phyloP scores from a whole-genome alignment of 352 stramenopile genomes.

The Pythium angustatum region DNA sequence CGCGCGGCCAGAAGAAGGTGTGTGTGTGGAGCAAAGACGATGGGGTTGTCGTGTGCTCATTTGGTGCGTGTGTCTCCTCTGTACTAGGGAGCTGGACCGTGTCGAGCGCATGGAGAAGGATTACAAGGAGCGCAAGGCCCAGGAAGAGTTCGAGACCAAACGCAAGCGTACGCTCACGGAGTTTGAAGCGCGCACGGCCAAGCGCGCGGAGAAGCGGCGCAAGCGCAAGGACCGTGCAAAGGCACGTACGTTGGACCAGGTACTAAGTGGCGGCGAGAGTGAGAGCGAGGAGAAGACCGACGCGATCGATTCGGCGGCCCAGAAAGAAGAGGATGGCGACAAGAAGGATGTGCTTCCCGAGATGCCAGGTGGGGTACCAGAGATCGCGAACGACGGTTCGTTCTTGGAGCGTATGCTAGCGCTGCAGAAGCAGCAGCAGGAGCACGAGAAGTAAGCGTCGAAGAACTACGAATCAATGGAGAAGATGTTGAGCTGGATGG shows the following conservation, averaged over 20 bases:
- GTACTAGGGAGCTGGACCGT: slow-evolving; percentile 92
- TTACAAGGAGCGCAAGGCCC: slow-evolving; percentile 61
- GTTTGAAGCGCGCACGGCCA: slow-evolving; percentile 65
- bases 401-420: slow-evolving; percentile 77
- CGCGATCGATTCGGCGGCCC: not conserved
- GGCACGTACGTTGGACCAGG: slow-evolving; percentile 24
- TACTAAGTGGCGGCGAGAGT: slow-evolving; percentile 29
- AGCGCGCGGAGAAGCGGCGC: slow-evolving; percentile 77
- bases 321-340: not conserved
- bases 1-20: slow-evolving; percentile 88
- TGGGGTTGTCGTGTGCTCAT: not conserved
- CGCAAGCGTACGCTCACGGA: slow-evolving; percentile 67
- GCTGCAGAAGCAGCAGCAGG: slow-evolving; percentile 48
- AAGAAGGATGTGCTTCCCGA: slow-evolving; percentile 38
- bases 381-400: slow-evolving; percentile 82
- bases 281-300: slow-evolving; percentile 6
- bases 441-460: slow-evolving; percentile 17
- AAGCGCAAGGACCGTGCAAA: slow-evolving; percentile 76
- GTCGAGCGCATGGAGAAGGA: slow-evolving; percentile 88
- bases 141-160: slow-evolving; percentile 68
- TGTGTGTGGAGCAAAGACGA: too few species aligned
- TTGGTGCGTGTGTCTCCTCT: not conserved
- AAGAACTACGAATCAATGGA: not conserved
- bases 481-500: not conserved
- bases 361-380: slow-evolving; percentile 66